These are phyloP conservation scores for Corymbia calophylla DNA, from an alignment of 441 rosid species.

Conservation along the genomic window DNA sequence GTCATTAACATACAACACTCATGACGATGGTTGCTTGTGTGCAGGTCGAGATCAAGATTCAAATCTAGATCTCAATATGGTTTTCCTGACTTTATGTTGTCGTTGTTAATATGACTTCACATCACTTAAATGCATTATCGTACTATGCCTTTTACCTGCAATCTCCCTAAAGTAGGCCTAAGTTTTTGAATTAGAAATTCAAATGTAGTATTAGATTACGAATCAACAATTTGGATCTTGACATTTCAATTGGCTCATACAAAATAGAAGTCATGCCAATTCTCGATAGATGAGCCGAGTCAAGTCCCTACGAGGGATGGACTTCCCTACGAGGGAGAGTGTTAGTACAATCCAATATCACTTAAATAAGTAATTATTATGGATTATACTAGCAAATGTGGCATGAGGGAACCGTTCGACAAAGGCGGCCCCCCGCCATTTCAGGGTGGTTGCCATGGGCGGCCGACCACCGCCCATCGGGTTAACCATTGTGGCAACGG, in stretches of 20 bases:
- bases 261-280: not conserved
- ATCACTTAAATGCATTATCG: not conserved
- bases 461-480: not conserved
- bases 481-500: not conserved
- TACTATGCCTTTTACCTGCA: not conserved
- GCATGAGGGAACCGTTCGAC: not conserved
- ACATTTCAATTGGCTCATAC: not conserved
- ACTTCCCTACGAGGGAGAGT: rapidly evolving
- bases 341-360: too few relatives aligned
- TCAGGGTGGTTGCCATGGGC: not conserved
- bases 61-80: not conserved
- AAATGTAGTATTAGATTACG: not conserved
- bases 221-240: rapidly evolving
- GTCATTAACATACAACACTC: not conserved
- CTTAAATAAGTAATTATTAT: too few relatives aligned
- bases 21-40: not conserved
- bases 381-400: too few relatives aligned
- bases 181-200: not conserved
- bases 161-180: not conserved
- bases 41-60: not conserved
- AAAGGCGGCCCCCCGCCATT: not conserved
- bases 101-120: not conserved
- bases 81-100: not conserved
- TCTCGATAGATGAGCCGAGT: not conserved
- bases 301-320: rapidly evolving